Conservation (phyloP, 2,329 filamentous ascomycete genomes). For the Fusarium tanahbumbuense region DNA sequence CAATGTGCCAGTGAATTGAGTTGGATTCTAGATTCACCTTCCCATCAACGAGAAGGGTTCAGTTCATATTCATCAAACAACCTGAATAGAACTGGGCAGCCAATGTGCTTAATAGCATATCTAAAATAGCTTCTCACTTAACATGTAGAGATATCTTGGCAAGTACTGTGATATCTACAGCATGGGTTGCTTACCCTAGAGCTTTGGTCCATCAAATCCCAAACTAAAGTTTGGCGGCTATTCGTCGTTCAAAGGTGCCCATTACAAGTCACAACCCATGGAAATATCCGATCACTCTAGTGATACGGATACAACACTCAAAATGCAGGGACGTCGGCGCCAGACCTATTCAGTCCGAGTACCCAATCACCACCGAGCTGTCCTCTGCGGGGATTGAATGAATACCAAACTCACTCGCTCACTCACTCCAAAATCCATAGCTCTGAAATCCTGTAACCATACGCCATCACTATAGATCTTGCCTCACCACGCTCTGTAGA, state of each 20-base stretch:
- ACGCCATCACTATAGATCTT: background rate
- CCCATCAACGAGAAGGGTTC: background rate
- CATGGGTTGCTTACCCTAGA: background rate
- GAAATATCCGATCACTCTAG: background rate
- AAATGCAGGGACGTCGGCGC: constrained; percentile 1
- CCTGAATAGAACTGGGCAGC: background rate
- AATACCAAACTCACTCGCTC: background rate
- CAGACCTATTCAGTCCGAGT: background rate
- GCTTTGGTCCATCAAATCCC: too few species aligned
- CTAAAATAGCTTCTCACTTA: background rate
- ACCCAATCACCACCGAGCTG: background rate
- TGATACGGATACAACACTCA: background rate
- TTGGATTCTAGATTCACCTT: background rate
- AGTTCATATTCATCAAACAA: background rate
- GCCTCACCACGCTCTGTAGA: background rate
- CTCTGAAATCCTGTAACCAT: background rate
- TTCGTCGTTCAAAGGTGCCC: background rate
- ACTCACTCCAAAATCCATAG: background rate
- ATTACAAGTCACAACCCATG: background rate
- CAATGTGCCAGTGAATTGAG: background rate
- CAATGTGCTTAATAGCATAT: background rate
- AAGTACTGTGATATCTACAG: background rate
- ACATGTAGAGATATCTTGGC: background rate
- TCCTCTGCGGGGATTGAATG: background rate
- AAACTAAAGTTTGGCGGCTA: background rate